Percentiles rank a stretch among this genome's conserved stretches.
Evolutionary conservation across 2,329 filamentous ascomycete species (phyloP).

Genomic region (Epichloe sp.): DNA sequence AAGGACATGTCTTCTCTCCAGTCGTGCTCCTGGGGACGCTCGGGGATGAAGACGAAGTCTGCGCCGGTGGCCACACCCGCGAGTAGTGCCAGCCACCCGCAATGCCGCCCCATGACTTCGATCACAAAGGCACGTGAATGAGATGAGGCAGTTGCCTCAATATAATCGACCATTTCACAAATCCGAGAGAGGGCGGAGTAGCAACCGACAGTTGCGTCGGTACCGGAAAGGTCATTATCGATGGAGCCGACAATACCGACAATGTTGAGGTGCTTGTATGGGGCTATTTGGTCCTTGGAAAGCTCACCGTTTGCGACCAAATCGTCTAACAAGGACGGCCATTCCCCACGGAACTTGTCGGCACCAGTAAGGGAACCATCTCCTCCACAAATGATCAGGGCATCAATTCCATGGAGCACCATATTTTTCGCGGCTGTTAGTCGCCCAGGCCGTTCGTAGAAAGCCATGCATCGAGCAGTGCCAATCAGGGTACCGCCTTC

Average conservation of each 20-base stretch:
- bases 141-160: slow-evolving; percentile 87
- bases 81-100: slow-evolving; percentile 95
- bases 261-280: slow-evolving; percentile 83
- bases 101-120: slow-evolving; percentile 97
- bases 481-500: slow-evolving; percentile 94
- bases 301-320: slow-evolving; percentile 64
- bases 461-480: slow-evolving; percentile 83
- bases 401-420: slow-evolving; percentile 84
- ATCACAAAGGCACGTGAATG: slow-evolving; percentile 96
- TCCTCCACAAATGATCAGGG: slow-evolving; percentile 90
- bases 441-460: slow-evolving; percentile 78
- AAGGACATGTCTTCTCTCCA: slow-evolving; percentile 84
- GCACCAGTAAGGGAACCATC: slow-evolving; percentile 93
- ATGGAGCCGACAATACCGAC: slow-evolving; percentile 94
- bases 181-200: slow-evolving; percentile 89
- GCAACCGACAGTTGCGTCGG: slow-evolving; percentile 92
- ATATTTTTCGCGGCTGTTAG: slow-evolving; percentile 86
- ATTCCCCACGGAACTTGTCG: slow-evolving; percentile 84
- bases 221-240: slow-evolving; percentile 95
- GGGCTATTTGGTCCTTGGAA: slow-evolving; percentile 54
- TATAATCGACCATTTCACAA: slow-evolving; percentile 91
- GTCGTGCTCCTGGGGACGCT: slow-evolving; percentile 74
- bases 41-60: slow-evolving; percentile 94
- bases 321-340: slow-evolving; percentile 78
- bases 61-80: slow-evolving; percentile 88